Conservation (phyloP, 768 basidiomycete genomes). For the Tubosaeta brunneosetosa region DNA sequence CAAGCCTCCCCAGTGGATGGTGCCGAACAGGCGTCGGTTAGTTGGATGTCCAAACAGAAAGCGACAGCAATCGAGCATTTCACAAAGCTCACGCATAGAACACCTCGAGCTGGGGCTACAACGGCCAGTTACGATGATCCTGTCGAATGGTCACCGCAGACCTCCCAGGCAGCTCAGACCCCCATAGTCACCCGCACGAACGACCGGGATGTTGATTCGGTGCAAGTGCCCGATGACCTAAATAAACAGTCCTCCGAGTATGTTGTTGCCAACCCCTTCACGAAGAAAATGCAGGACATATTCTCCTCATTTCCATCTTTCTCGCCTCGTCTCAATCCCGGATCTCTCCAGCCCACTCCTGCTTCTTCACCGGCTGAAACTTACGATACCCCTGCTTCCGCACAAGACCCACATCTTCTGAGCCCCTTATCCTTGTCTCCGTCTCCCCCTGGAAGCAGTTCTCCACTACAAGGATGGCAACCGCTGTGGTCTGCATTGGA, state of each 20-base stretch:
- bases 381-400: conserved; percentile 8
- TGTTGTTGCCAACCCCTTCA: conserved; percentile 32
- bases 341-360: conserved; percentile 16
- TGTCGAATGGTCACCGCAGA: conserved; percentile 4
- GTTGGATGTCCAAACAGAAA: conserved; percentile 16
- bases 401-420: conserved; percentile 43
- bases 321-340: conserved; percentile 16
- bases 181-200: conserved; percentile 5
- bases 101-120: neutral
- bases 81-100: conserved; percentile 13
- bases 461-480: conserved; percentile 36
- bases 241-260: conserved; percentile 33
- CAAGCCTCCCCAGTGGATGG: conserved; percentile 4
- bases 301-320: conserved; percentile 40
- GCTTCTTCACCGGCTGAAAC: conserved; percentile 6
- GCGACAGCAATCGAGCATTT: conserved; percentile 13
- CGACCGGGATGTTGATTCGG: conserved; percentile 4
- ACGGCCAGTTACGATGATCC: conserved; percentile 6
- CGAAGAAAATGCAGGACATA: conserved; percentile 49
- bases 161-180: neutral
- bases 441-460: conserved; percentile 62
- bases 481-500: conserved; percentile 64
- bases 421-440: conserved; percentile 47
- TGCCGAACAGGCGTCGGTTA: conserved; percentile 7
- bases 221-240: conserved; percentile 3